Base-by-base conservation (phyloP, 2,329 filamentous ascomycete genomes). In the Torrubiella hemipterigena region DNA sequence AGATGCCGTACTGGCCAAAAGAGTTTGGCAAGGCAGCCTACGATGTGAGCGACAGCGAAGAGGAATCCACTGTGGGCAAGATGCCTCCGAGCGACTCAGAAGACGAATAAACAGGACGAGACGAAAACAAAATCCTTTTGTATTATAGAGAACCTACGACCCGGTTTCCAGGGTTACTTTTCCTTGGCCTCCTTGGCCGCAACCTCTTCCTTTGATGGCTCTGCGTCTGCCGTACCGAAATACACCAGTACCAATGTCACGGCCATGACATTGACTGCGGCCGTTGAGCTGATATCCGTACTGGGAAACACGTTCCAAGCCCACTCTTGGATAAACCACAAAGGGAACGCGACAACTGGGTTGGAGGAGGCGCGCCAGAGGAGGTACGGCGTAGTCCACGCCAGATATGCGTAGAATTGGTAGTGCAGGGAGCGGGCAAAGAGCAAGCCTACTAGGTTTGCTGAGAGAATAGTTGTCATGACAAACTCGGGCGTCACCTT, bases 281-380 rank as follows among this genome's bases (percentile, higher is more conserved):
- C 59, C 11, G 49, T 51, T 5, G 71, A 75, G 48, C 70, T 75
- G 29, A 48, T 36, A 18, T 57, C 48, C 5, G 70, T 75, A 50
- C 85, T 93, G n/a, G 87, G 87, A 50, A 81, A 95, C 8, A 87
- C 75, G 45, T 95, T 93, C 87, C 87, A 95, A 10, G 82, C 84
- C 77, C 81, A 87, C 54, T 95, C 87, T 55, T 95, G 87, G 36
- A 73, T 65, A 4, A 65, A 69, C 81, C 83, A 94, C 8, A 87
- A 55, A 4, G 57, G 58, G 46, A 78, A 78, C 42, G 85, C 71
- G 19, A 80, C 46, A 9, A 79, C 49, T 0, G 81, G 78, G 45
- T 80, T 76, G 37, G 77, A 60, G 2, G 78, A 77, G 33, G 77
- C 73, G 46, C 74, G 73, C 85, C 86, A 95, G 31, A 94, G 69